Base-by-base conservation (phyloP, 495 filamentous ascomycete genomes). In the Aspergillus taichungensis region DNA sequence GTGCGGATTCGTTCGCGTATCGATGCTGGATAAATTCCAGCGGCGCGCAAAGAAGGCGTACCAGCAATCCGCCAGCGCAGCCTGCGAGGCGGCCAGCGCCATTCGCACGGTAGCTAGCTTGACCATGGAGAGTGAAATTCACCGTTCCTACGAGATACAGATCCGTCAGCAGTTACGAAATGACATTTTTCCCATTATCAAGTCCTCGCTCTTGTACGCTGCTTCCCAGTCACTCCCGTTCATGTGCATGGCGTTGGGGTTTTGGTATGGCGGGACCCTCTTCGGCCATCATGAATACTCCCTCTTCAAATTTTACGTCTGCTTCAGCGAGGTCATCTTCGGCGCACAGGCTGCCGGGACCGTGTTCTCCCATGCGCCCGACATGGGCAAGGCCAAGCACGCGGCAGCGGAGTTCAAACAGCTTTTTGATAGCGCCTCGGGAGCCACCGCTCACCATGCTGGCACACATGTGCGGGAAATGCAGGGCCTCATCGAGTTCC, bases 101-200 rank as follows among this genome's bases (percentile, higher is more conserved):
- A 95, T 97, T 57, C 84, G 89, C 28, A 97, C 90, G 27, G 88
- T 97, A 11, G 89, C 88, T n/a, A 83, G 82, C 24, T 71, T 96
- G 13, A 92, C 88, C 1, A 76, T 88, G 43, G 90, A 96, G 61
- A 57, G 67, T 0, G 88, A 94, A 51, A 85, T 96, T 3, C 72
- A 84, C 50, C 40, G 65, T 13, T 67, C 78, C 29, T 98, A 96
- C 62, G 79, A 78, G 37, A 48, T 62, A 1, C 77, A 84, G 49
- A 72, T 95, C 13, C 72, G 69, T 0, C 51, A 57, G 1, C 87
- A 94, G 54, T 71, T 69, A 9, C 63, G 63, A 12, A 64, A 67
- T 6, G 84, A 80, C 43, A 62, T 94, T 43, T 61, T 71, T 3
- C 84, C 80, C 0, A 73, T 89, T 6, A 39, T 83, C 40, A 77